Percentiles rank a stretch among this genome's conserved stretches.
Evolutionary conservation across 768 basidiomycete species (phyloP).

Genomic region (Tricholoma sp.): DNA sequence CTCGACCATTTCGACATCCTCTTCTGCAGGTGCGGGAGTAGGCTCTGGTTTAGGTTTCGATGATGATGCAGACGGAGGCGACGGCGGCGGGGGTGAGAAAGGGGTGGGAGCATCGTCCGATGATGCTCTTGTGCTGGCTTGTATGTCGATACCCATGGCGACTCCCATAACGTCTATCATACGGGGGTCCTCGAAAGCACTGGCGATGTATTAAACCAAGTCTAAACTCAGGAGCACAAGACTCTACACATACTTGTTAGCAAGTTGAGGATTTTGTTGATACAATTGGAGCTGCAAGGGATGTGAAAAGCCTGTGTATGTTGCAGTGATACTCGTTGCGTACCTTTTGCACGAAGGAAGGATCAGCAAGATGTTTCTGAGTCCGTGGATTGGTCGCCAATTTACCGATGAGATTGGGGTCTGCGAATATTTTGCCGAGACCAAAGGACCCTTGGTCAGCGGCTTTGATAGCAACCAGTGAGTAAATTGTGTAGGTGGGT

Average conservation of each 20-base stretch:
- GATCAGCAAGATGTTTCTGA: conserved; percentile 77
- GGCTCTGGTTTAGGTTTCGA: conserved; percentile 35
- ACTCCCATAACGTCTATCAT: conserved; percentile 94
- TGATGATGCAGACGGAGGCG: conserved; percentile 42
- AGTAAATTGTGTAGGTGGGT: neutral
- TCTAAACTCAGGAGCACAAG: neutral
- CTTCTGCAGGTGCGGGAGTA: conserved; percentile 34
- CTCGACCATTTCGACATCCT: conserved; percentile 67
- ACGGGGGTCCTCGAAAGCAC: conserved; percentile 72
- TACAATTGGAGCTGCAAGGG: conserved; percentile 52
- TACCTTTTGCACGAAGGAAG: conserved; percentile 72
- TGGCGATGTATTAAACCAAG: conserved; percentile 16
- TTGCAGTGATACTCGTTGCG: neutral
- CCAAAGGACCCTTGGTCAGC: conserved; percentile 29
- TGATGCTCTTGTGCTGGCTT: conserved; percentile 82
- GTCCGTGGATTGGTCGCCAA: conserved; percentile 86
- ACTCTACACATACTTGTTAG: conserved; percentile 41
- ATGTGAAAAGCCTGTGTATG: neutral
- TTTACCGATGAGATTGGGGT: conserved; percentile 80
- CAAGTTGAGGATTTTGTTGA: conserved; percentile 64
- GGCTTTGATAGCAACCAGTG: conserved; percentile 1
- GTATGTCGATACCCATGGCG: conserved; percentile 89
- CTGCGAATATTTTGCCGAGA: conserved; percentile 72
- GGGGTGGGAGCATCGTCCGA: conserved; percentile 69
- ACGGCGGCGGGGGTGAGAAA: conserved; percentile 33